Base-by-base conservation (phyloP, 1,139 yeast species). In the Lodderomyces metapsilosis region DNA sequence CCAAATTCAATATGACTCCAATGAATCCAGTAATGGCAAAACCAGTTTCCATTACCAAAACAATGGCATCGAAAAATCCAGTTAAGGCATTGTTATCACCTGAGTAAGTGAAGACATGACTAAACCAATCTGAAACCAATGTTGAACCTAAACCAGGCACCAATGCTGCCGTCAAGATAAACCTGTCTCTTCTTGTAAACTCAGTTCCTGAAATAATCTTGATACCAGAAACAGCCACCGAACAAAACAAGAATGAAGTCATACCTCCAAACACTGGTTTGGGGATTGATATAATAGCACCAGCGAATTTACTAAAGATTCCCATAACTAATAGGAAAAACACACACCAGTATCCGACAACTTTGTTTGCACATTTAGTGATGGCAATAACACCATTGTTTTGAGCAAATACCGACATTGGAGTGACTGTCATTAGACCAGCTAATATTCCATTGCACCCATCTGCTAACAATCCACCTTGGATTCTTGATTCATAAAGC, bases 301-400 rank as follows among this genome's bases (percentile, higher is more conserved):
- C 96, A 17, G 95, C 92, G 62, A 89, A 88, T 64, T 88, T 88
- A 52, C 94, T 74, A 58, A 89, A 86, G 31, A 88, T 65, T 34
- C 97, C 96, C 95, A 88, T 87, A 45, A 89, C 58, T 40, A 88
- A 58, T 56, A 89, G 68, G 68, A 86, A 85, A 66, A 84, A 82
- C 52, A 94, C 88, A 69, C 92, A 82, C 86, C 94, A 88, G 67
- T 84, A 85, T 36, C 96, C 97, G 25, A 84, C 96, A 36, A 74
- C 71, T 64, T 94, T 77, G 54, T 84, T 82, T 42, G 96, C 96
- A 67, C 95, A 88, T 59, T 87, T 88, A 40, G 96, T 88, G 58
- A 88, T 75, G 32, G 95, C 83, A 51, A 89, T 88, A 47, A 88
- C 95, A 68, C 96, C 96, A 60, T 89, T 89, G 66, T 88, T 89